These are phyloP conservation scores for Neonothopanus nambi DNA, from an alignment of 1,284 basidiomycete species.

Conservation along the genomic window DNA sequence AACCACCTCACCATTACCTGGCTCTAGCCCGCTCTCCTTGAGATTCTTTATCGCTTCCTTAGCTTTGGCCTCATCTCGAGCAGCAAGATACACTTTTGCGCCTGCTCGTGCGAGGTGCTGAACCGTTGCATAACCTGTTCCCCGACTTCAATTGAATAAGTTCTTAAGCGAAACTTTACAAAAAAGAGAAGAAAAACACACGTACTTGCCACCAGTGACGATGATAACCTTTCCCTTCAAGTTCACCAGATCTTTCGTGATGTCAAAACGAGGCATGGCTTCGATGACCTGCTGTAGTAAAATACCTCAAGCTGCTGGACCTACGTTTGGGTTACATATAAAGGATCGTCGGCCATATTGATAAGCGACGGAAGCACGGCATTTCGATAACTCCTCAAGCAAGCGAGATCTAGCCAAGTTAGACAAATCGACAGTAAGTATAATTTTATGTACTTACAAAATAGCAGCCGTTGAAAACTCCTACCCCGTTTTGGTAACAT, in stretches of 20 bases:
- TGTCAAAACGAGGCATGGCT: conserved; percentile 21
- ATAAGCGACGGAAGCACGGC: too few species aligned
- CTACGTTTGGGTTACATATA: too few species aligned
- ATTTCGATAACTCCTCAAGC: too few species aligned
- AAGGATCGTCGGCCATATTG: too few species aligned
- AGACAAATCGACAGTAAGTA: too few species aligned
- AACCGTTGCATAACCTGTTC: conserved; percentile 46
- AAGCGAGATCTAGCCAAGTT: too few species aligned
- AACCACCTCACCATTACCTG: conserved; percentile 41
- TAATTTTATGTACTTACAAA: too few species aligned
- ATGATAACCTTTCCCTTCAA: conserved; percentile 39
- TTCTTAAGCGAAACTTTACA: background rate
- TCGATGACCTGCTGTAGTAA: too few species aligned
- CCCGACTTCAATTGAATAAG: conserved; percentile 29
- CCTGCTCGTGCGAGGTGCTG: conserved; percentile 42
- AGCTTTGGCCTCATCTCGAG: conserved; percentile 39
- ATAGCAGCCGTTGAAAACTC: too few species aligned
- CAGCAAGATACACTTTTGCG: conserved; percentile 49
- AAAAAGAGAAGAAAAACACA: conserved; percentile 3
- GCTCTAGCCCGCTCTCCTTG: conserved; percentile 34
- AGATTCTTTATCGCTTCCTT: conserved; percentile 39
- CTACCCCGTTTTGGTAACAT: too few species aligned
- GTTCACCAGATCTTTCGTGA: conserved; percentile 25
- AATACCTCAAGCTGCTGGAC: too few species aligned
- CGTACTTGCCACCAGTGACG: conserved; percentile 46